Conservation (phyloP, 2,329 filamentous ascomycete genomes). For the Alternaria postmessia region DNA sequence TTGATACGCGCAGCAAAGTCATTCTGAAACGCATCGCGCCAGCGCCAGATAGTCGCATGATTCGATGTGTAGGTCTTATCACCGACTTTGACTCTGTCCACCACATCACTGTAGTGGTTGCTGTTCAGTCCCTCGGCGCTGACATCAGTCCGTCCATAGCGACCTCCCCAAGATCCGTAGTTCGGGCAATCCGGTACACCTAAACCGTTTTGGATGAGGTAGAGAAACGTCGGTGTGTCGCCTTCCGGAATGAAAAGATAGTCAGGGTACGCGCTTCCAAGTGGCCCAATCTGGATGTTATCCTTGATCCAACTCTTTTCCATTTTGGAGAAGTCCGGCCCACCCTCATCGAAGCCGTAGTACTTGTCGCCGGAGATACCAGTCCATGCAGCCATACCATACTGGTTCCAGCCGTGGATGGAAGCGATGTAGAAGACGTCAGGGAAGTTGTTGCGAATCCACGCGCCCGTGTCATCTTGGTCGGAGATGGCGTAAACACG, state of each 20-base stretch:
- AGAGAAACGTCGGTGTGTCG: constrained; percentile 62
- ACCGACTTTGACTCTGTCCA: constrained; percentile 48
- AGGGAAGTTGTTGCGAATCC: constrained; percentile 64
- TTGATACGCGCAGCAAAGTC: constrained; percentile 60
- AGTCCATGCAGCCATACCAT: constrained; percentile 63
- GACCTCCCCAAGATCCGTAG: constrained; percentile 61
- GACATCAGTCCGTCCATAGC: constrained; percentile 51
- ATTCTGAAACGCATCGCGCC: constrained; percentile 61
- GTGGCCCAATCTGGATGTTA: constrained; percentile 62
- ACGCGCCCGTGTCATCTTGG: constrained; percentile 65
- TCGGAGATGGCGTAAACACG: constrained; percentile 62
- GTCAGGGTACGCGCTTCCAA: constrained; percentile 55
- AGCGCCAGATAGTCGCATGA: constrained; percentile 63
- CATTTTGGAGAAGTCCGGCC: constrained; percentile 59
- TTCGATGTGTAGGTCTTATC: constrained; percentile 51
- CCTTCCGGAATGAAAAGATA: constrained; percentile 63
- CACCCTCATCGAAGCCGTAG: constrained; percentile 59
- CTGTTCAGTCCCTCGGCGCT: constrained; percentile 46
- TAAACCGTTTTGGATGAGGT: constrained; percentile 59
- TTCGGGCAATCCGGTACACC: constrained; percentile 57
- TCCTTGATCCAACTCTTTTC: constrained; percentile 62
- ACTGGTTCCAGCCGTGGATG: constrained; percentile 65
- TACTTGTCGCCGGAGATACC: constrained; percentile 62
- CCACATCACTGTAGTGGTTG: constrained; percentile 51
- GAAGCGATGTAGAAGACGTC: constrained; percentile 65